A percentile compares a stretch with the other conserved stretches of the same genome.
These are phyloP conservation scores for Endogone sp. DNA, from an alignment of 192 early-diverging fungal genomes.

Conservation along the genomic window DNA sequence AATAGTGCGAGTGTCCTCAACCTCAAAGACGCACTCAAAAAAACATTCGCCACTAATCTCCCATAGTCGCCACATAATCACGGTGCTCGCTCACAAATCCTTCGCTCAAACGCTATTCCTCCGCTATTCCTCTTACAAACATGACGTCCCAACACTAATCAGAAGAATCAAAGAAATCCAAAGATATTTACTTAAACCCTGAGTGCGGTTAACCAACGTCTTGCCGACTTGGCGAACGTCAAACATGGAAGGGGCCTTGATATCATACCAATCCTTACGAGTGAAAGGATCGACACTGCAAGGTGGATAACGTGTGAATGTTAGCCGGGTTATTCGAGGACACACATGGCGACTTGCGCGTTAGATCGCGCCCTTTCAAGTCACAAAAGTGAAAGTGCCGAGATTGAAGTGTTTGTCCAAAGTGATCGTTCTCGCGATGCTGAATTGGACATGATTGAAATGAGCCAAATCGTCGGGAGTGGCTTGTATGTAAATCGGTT, in stretches of 20 bases:
- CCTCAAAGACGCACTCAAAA: no score
- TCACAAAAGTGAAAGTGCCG: not conserved
- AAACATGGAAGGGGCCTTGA: conserved; percentile 98
- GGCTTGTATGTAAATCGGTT: no score
- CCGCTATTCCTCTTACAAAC: no score
- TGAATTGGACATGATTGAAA: no score
- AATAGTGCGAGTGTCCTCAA: no score
- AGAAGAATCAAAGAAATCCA: not conserved
- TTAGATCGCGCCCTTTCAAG: not conserved
- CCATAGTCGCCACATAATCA: not conserved
- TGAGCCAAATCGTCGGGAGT: no score
- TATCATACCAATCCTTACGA: conserved; percentile 99
- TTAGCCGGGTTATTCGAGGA: no score
- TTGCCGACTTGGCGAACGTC: conserved; percentile 93
- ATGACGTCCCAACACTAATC: no score
- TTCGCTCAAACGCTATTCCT: no score
- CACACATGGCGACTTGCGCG: not conserved
- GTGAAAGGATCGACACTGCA: conserved; percentile 97
- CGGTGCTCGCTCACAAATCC: no score
- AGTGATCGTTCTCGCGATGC: not conserved
- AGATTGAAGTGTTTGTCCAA: not conserved
- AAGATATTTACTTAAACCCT: conserved; percentile 87
- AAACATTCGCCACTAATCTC: not conserved
- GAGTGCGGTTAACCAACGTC: conserved; percentile 99
- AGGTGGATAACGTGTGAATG: no score